Base-by-base conservation (phyloP, 495 filamentous ascomycete genomes). In the Xylaria telfairii region DNA sequence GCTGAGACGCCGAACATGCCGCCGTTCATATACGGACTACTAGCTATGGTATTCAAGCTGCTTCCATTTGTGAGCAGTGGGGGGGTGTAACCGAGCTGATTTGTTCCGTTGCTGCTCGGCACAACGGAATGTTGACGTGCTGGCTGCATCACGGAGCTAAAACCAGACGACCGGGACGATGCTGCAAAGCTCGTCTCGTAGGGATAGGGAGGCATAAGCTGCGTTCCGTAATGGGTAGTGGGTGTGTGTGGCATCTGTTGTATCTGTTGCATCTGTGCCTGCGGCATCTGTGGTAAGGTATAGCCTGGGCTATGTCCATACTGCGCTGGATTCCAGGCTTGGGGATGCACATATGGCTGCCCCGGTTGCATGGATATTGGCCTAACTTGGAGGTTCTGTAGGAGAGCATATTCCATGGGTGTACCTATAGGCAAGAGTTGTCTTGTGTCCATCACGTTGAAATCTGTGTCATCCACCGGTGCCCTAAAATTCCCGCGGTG, bases 401-500 rank as follows among this genome's bases (percentile, higher is more conserved):
- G 12, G 10, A 4, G 30, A 44, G 15, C 4, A 66, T 24, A 39
- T 5, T 28, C 47, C 26, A 17, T 30, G 1, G 51, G 13, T 17
- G 24, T 13, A 17, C 21, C 13, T 0, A 2, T 15, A 19, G 32
- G 2, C 4, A 41, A 4, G 5, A 6, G 34, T 53, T 37, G 30
- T 2, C 3, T 6, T 5, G 34, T 8, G 12, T 66, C 46, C 32
- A 66, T 7, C 2, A 53, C 2, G 19, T 19, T n/a, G 15, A 54
- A 28, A 6, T 56, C 47, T 4, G 76, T 74, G 47, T 92, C 90
- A 62, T 92, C 90, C 53, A 93, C 83, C 4, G 89, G 90, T 10
- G 87, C 85, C 17, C 91, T 86, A 82, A 94, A 94, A 76, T 89
- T 93, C 70, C 92, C 90, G 67, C 88, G 87, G 8, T 87, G 84